Conservation (phyloP, 2,329 filamentous ascomycete species). For the Fusarium nanum region DNA sequence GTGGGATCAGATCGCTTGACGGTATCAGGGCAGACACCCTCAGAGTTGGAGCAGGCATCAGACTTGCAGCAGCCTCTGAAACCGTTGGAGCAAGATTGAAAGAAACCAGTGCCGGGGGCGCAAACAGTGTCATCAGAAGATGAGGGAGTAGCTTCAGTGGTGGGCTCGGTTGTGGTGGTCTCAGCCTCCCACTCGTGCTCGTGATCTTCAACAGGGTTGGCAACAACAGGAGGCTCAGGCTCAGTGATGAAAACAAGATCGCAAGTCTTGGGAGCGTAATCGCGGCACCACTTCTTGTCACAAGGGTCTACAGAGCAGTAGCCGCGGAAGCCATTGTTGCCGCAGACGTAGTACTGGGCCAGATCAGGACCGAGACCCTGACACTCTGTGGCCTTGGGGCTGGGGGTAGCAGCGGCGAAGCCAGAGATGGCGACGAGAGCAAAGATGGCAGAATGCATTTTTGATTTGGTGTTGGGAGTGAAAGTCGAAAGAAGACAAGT, state of each 20-base stretch:
- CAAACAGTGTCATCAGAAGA: not conserved
- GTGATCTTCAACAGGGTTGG: not conserved
- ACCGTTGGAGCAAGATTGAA: slow-evolving; percentile 27
- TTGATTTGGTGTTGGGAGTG: slow-evolving; percentile 4
- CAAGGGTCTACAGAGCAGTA: slow-evolving; percentile 29
- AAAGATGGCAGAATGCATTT: slow-evolving; percentile 37
- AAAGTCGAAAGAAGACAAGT: not conserved
- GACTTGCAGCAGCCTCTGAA: slow-evolving; percentile 24
- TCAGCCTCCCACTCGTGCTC: not conserved
- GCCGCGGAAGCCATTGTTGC: slow-evolving; percentile 27
- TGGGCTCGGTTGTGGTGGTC: not conserved
- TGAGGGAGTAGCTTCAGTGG: not conserved
- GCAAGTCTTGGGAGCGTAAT: slow-evolving; percentile 23
- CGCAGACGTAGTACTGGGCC: slow-evolving; percentile 24
- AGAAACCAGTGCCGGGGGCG: slow-evolving; percentile 14
- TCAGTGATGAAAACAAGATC: slow-evolving; percentile 21
- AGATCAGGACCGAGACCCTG: slow-evolving; percentile 14
- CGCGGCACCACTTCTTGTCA: slow-evolving; percentile 24
- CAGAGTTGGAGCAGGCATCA: slow-evolving; percentile 5
- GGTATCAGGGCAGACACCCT: not conserved
- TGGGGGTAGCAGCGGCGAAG: slow-evolving; percentile 16
- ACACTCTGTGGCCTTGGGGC: slow-evolving; percentile 22
- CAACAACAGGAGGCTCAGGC: not conserved
- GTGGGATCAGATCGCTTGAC: not conserved
- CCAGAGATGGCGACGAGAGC: slow-evolving; percentile 26